Evolutionary conservation across 2,329 filamentous ascomycete species (phyloP).

Genomic region (Xylariales sp.): DNA sequence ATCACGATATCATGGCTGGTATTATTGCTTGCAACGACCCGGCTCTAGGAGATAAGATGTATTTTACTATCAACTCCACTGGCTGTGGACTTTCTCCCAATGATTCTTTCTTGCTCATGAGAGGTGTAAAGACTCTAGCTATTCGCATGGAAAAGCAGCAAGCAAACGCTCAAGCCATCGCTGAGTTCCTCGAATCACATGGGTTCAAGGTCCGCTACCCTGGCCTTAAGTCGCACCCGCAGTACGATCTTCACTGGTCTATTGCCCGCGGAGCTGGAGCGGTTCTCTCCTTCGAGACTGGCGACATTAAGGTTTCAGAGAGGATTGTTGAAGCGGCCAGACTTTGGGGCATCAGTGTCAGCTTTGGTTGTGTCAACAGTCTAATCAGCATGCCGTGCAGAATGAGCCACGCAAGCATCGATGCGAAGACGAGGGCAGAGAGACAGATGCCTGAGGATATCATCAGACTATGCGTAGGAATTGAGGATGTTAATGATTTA

Average conservation of each 20-base stretch:
- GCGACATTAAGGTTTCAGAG: slow-evolving; percentile 77
- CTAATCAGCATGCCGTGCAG: slow-evolving; percentile 99
- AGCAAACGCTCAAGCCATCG: slow-evolving; percentile 83
- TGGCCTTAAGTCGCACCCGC: slow-evolving; percentile 88
- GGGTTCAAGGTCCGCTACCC: slow-evolving; percentile 96
- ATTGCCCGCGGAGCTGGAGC: slow-evolving; percentile 93
- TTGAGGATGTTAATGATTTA: slow-evolving; percentile 87
- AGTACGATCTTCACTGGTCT: slow-evolving; percentile 93
- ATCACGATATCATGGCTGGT: slow-evolving; percentile 98
- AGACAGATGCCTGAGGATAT: slow-evolving; percentile 95
- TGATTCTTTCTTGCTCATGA: slow-evolving; percentile 91
- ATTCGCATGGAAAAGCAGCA: slow-evolving; percentile 99
- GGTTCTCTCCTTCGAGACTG: slow-evolving; percentile 94
- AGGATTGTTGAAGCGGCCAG: slow-evolving; percentile 90
- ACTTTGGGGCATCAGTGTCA: slow-evolving; percentile 93
- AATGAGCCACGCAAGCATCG: slow-evolving; percentile 99
- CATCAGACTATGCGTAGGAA: slow-evolving; percentile 91
- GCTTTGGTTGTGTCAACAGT: slow-evolving; percentile 97
- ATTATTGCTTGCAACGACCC: slow-evolving; percentile 88
- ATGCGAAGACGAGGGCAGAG: slow-evolving; percentile 86
- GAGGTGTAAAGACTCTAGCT: slow-evolving; percentile 92
- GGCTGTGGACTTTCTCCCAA: slow-evolving; percentile 93
- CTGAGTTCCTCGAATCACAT: slow-evolving; percentile 82
- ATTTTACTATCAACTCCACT: slow-evolving; percentile 94
- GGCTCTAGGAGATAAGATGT: slow-evolving; percentile 80